A percentile compares a stretch with the other conserved stretches of the same genome.
Conservation (phyloP, 208 protist species). For the Acanthamoeba lenticulata region DNA sequence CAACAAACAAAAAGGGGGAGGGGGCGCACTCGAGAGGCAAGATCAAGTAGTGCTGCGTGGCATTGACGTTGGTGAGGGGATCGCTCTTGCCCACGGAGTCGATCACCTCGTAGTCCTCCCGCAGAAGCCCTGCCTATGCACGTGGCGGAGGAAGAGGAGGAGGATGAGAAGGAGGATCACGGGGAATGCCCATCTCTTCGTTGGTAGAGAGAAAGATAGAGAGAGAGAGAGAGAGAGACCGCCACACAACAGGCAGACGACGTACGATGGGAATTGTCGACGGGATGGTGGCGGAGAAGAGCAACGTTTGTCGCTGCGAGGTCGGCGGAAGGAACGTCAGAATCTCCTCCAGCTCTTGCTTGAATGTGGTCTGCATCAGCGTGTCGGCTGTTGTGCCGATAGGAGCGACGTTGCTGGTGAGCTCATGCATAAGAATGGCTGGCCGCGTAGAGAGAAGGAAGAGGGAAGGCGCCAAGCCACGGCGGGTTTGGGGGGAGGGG, state of each 20-base stretch:
- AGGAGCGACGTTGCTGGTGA: too few species aligned
- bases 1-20: background rate
- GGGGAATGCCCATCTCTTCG: background rate
- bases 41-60: slow-evolving; percentile 6
- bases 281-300: slow-evolving; percentile 32
- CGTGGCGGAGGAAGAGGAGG: background rate
- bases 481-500: background rate
- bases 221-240: too few species aligned
- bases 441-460: background rate
- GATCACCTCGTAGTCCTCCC: background rate
- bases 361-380: background rate
- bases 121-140: background rate
- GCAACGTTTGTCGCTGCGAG: background rate
- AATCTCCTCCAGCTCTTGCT: background rate
- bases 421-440: background rate
- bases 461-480: background rate
- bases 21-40: background rate
- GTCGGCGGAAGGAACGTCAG: background rate
- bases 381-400: background rate
- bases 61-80: background rate
- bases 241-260: background rate
- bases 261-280: background rate
- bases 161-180: too few species aligned
- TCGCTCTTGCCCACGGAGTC: background rate
- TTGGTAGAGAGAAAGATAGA: too few species aligned